A percentile compares a stretch with the other conserved stretches of the same genome.
Conservation (phyloP, 306 rosid genomes). For the Glycine latifolia region DNA sequence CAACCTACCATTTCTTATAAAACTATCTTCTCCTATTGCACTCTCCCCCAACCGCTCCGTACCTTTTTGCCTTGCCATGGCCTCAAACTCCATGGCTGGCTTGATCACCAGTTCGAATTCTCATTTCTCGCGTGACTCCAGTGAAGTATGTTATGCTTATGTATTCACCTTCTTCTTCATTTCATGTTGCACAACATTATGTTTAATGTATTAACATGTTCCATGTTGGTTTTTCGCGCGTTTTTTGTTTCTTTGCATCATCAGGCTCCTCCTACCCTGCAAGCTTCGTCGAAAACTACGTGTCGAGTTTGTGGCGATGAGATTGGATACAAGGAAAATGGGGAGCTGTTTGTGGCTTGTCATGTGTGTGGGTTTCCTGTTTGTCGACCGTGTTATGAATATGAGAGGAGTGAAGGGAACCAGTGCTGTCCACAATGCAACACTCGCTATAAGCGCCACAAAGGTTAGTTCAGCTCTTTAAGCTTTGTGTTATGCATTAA, state of each 20-base stretch:
- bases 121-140: slow-evolving; percentile 50
- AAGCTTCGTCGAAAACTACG: slow-evolving; percentile 49
- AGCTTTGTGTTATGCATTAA: neutral
- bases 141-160: slow-evolving; percentile 63
- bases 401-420: slow-evolving; percentile 93
- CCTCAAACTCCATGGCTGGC: slow-evolving; percentile 85
- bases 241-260: slow-evolving; percentile 48
- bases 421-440: slow-evolving; percentile 93
- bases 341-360: slow-evolving; percentile 84
- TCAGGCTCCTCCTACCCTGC: slow-evolving; percentile 55
- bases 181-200: slow-evolving; percentile 6
- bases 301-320: slow-evolving; percentile 93
- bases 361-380: slow-evolving; percentile 87
- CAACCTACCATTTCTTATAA: slow-evolving; percentile 62
- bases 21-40: slow-evolving; percentile 41
- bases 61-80: slow-evolving; percentile 56
- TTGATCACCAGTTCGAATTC: slow-evolving; percentile 68
- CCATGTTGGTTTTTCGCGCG: neutral
- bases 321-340: slow-evolving; percentile 75
- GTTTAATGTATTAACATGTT: neutral
- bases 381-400: slow-evolving; percentile 88
- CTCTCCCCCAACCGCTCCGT: slow-evolving; percentile 39
- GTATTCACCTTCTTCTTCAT: neutral
- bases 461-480: slow-evolving; percentile 51
- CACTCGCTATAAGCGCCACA: slow-evolving; percentile 87